Percentiles rank a stretch among this genome's conserved stretches.
Evolutionary conservation across 2,329 filamentous ascomycete species (phyloP).

Genomic region (Penicillium sp.): DNA sequence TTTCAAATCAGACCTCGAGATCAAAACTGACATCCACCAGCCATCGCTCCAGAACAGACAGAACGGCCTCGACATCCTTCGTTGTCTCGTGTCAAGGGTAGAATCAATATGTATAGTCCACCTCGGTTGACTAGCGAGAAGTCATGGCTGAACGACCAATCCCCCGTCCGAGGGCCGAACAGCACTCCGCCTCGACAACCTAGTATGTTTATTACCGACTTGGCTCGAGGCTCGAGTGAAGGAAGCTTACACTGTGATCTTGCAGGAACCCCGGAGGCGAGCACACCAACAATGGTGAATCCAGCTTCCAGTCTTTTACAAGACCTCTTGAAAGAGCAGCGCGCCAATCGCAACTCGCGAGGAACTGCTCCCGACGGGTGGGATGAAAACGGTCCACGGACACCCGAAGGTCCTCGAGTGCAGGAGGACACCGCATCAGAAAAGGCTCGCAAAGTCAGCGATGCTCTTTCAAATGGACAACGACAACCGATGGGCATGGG

Average conservation of each 20-base stretch:
- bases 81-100: slow-evolving; percentile 30
- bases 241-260: not conserved
- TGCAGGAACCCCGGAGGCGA: slow-evolving; percentile 29
- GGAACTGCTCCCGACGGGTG: slow-evolving; percentile 21
- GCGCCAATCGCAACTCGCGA: slow-evolving; percentile 33
- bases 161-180: slow-evolving; percentile 19
- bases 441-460: slow-evolving; percentile 30
- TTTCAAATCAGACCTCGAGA: not conserved
- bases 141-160: slow-evolving; percentile 30
- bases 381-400: slow-evolving; percentile 22
- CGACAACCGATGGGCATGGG: slow-evolving; percentile 39
- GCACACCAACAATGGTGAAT: slow-evolving; percentile 32
- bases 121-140: slow-evolving; percentile 23
- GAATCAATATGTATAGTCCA: slow-evolving; percentile 29
- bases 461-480: slow-evolving; percentile 26
- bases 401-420: slow-evolving; percentile 22
- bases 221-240: not conserved
- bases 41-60: slow-evolving; percentile 15
- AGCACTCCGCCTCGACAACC: slow-evolving; percentile 21
- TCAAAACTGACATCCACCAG: slow-evolving; percentile 14
- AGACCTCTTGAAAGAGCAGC: slow-evolving; percentile 39
- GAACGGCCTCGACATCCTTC: slow-evolving; percentile 27
- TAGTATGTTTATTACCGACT: slow-evolving; percentile 16
- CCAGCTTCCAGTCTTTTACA: slow-evolving; percentile 38
- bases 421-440: slow-evolving; percentile 34